Conservation (phyloP, 2,329 filamentous ascomycete genomes). For the Gremmenia infestans region DNA sequence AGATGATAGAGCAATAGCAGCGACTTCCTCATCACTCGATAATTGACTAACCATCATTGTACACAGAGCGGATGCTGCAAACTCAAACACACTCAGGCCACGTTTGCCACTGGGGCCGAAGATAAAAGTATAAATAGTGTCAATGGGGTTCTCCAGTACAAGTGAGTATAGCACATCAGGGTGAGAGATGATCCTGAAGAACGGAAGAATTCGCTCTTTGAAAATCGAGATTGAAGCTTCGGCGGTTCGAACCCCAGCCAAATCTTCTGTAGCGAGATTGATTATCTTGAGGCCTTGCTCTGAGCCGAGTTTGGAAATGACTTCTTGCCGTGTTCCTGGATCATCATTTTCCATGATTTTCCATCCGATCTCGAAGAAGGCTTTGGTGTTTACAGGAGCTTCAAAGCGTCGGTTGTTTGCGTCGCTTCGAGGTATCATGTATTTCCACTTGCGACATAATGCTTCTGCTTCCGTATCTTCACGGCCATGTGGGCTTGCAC, state of each 20-base stretch:
- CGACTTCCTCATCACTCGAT: conserved; percentile 12
- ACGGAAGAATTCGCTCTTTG: conserved; percentile 32
- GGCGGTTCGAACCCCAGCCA: conserved; percentile 14
- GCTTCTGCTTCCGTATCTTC: conserved; percentile 21
- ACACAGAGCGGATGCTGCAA: conserved; percentile 22
- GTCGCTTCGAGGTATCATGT: conserved; percentile 23
- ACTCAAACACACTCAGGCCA: conserved; percentile 33
- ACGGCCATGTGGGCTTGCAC: conserved; percentile 10
- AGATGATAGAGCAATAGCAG: conserved; percentile 20
- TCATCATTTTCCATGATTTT: conserved; percentile 21
- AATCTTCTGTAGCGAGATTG: conserved; percentile 17
- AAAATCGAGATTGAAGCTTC: conserved; percentile 22
- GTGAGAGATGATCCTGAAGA: conserved; percentile 38
- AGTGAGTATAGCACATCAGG: conserved; percentile 37
- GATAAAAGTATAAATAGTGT: conserved; percentile 40
- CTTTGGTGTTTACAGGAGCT: conserved; percentile 17
- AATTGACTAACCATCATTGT: conserved; percentile 16
- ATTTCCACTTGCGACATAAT: conserved; percentile 21
- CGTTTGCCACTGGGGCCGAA: conserved; percentile 37
- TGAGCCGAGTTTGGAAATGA: conserved; percentile 22
- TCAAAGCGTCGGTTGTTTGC: conserved; percentile 10
- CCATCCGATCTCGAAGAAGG: conserved; percentile 23
- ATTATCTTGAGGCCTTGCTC: conserved; percentile 22
- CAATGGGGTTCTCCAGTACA: conserved; percentile 37
- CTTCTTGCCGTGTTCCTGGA: conserved; percentile 20